These are phyloP conservation scores for Rhododendron vialii DNA, from an alignment of 148 eudicot species.

Conservation along the genomic window DNA sequence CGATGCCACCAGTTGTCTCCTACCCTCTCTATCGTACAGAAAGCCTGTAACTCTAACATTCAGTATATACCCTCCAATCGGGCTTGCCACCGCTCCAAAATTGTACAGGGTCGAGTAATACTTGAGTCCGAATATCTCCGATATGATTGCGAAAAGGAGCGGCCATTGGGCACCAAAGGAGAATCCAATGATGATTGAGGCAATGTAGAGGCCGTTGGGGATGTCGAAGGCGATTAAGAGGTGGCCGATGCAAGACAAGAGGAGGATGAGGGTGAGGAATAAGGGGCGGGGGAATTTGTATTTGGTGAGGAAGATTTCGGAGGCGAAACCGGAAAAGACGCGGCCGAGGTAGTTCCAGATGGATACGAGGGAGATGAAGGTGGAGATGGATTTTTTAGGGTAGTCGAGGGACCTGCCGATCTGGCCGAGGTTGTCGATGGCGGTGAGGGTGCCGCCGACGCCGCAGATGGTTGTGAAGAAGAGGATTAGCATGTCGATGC, in stretches of 20 bases:
- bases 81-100: constrained; percentile 34
- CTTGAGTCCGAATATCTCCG: constrained; percentile 39
- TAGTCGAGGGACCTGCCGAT: constrained; percentile 31
- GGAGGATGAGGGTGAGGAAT: constrained; percentile 24
- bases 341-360: constrained; percentile 37
- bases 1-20: constrained; percentile 19
- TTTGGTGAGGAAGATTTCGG: constrained; percentile 23
- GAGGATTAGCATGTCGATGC: constrained; percentile 41
- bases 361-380: constrained; percentile 28
- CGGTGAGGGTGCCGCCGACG: constrained; percentile 41
- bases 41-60: constrained; percentile 30
- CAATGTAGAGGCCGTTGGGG: constrained; percentile 29
- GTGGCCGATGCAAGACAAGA: constrained; percentile 33
- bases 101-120: constrained; percentile 39
- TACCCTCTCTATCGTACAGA: constrained; percentile 31
- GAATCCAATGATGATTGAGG: constrained; percentile 32
- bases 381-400: constrained; percentile 24
- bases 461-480: constrained; percentile 36
- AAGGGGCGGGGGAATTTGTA: constrained; percentile 32
- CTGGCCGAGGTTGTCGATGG: constrained; percentile 39
- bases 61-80: constrained; percentile 29
- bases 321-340: constrained; percentile 34
- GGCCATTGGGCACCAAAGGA: constrained; percentile 39
- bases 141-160: constrained; percentile 35
- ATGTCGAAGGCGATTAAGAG: constrained; percentile 28